Percentiles rank a stretch among this genome's conserved stretches.
These are phyloP conservation scores for Ophiocordyceps camponoti-floridani DNA, from an alignment of 2,329 filamentous ascomycete genomes.

Conservation along the genomic window DNA sequence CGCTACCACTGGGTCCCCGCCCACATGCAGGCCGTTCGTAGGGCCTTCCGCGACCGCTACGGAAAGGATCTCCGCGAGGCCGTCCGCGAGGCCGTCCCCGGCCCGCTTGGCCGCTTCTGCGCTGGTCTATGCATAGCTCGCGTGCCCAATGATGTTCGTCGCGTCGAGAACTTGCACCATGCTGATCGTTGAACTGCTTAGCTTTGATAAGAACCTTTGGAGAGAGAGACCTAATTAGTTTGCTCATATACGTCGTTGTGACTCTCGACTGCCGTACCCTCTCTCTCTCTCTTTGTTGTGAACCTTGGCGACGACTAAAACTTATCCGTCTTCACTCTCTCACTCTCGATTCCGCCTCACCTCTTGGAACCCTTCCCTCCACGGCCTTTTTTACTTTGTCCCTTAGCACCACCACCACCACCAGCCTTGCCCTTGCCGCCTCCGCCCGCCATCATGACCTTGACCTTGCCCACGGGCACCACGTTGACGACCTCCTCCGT, in stretches of 20 bases:
- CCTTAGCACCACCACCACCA: slow-evolving; percentile 14
- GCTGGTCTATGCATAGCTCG: slow-evolving; percentile 47
- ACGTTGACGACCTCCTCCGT: slow-evolving; percentile 66
- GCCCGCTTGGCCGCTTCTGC: slow-evolving; percentile 65
- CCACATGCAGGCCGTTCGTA: slow-evolving; percentile 66
- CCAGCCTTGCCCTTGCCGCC: slow-evolving; percentile 22
- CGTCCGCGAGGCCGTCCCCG: slow-evolving; percentile 57
- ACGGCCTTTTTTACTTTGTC: slow-evolving; percentile 15
- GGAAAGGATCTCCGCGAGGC: slow-evolving; percentile 56
- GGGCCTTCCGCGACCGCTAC: slow-evolving; percentile 66
- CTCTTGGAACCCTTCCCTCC: slow-evolving; percentile 26
- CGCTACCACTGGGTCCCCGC: slow-evolving; percentile 81
- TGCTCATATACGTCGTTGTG: too few species aligned
- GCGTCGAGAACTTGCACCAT: slow-evolving; percentile 15
- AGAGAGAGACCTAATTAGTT: too few species aligned
- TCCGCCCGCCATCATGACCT: slow-evolving; percentile 53
- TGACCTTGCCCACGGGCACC: slow-evolving; percentile 63
- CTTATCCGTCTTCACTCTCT: background rate
- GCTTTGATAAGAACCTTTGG: too few species aligned
- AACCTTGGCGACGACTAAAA: background rate
- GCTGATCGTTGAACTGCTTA: too few species aligned
- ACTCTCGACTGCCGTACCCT: too few species aligned
- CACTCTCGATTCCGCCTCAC: slow-evolving; percentile 2
- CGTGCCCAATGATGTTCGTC: slow-evolving; percentile 40
- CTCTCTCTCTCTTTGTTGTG: background rate